Conservation (phyloP, 2,329 filamentous ascomycete species). For the Aspergillus novoparasiticus region DNA sequence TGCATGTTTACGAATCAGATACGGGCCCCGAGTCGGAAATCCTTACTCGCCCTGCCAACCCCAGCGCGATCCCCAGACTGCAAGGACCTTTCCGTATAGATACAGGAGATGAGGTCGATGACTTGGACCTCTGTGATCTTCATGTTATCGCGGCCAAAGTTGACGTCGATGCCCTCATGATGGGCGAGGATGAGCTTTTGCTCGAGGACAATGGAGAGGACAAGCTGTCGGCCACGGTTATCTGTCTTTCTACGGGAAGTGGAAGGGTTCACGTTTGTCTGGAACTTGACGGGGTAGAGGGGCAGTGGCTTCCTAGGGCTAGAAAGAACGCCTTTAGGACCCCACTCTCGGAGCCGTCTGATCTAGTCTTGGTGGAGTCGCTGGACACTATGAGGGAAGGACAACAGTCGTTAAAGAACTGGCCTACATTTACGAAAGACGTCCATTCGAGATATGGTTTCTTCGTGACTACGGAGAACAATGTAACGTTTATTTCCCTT, state of each 20-base stretch:
- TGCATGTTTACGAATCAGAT: constrained; percentile 42
- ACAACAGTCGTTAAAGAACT: constrained; percentile 34
- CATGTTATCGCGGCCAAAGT: constrained; percentile 57
- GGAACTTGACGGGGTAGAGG: constrained; percentile 63
- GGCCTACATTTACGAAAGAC: constrained; percentile 60
- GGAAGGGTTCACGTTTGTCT: constrained; percentile 62
- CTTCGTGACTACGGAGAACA: constrained; percentile 58
- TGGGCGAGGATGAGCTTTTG: constrained; percentile 49
- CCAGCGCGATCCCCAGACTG: constrained; percentile 59
- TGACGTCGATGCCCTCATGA: constrained; percentile 55
- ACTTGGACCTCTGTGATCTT: constrained; percentile 63
- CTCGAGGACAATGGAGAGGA: constrained; percentile 49
- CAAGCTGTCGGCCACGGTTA: constrained; percentile 58
- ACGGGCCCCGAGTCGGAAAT: constrained; percentile 51
- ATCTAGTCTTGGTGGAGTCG: constrained; percentile 49
- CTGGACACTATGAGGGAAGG: constrained; percentile 42
- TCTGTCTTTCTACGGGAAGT: constrained; percentile 60
- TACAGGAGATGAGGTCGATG: constrained; percentile 52
- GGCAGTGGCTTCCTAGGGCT: constrained; percentile 61
- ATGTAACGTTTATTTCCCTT: constrained; percentile 59
- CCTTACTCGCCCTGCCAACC: constrained; percentile 57
- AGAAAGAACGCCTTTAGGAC: constrained; percentile 44
- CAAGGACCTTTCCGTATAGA: constrained; percentile 63
- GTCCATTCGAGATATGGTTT: constrained; percentile 59
- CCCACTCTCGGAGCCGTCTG: constrained; percentile 44